These are phyloP conservation scores for Clitopilus hobsonii DNA, from an alignment of 768 basidiomycete species.

Conservation along the genomic window DNA sequence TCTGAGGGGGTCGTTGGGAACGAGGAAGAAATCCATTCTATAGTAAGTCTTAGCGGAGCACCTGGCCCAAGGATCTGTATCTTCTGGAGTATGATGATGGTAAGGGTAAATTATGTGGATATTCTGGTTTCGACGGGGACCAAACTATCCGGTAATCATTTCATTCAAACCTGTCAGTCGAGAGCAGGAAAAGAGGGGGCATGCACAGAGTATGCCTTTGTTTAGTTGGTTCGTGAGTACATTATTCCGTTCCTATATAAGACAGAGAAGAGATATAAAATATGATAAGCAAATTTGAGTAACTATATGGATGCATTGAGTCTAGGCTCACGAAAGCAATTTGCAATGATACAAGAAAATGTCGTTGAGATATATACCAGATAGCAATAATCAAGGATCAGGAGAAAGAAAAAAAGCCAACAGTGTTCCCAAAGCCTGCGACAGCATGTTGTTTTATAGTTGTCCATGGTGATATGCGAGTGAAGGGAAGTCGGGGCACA, in stretches of 20 bases:
- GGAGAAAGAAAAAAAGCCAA: conserved; percentile 44
- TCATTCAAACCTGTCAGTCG: background rate
- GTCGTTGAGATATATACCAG: background rate
- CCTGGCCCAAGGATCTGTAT: too few relatives aligned
- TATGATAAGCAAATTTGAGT: background rate
- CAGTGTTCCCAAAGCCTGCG: conserved; percentile 78
- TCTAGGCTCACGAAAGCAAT: background rate
- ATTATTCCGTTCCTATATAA: background rate
- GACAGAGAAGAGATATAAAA: background rate
- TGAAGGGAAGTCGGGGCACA: conserved; percentile 70
- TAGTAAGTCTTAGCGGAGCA: background rate
- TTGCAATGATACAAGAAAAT: background rate
- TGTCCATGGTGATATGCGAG: conserved; percentile 63
- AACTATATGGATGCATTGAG: background rate
- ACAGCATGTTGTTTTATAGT: conserved; percentile 45
- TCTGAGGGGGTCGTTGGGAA: conserved; percentile 45
- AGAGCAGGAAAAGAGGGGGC: too few relatives aligned
- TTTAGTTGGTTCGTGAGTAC: background rate
- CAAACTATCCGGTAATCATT: background rate
- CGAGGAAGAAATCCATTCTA: conserved; percentile 48
- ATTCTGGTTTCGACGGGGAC: too few relatives aligned
- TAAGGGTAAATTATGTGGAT: too few relatives aligned
- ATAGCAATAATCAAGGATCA: background rate
- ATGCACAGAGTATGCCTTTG: background rate
- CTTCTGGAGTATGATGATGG: too few relatives aligned